Evolutionary conservation across 768 basidiomycete species (phyloP).

Genomic region (Hortiboletus campestris): DNA sequence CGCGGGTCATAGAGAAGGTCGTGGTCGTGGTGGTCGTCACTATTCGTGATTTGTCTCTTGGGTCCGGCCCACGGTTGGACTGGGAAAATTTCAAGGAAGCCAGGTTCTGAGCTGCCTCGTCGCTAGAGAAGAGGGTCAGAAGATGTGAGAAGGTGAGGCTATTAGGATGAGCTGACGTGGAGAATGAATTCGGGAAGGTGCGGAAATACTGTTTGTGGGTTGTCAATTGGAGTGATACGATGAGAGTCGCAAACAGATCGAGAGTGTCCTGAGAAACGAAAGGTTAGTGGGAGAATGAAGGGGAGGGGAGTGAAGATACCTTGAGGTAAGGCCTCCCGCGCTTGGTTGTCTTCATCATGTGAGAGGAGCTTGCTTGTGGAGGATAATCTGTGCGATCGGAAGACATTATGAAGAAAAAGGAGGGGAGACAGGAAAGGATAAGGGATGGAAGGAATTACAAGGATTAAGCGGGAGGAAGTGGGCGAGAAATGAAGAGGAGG

Average conservation of each 20-base stretch:
- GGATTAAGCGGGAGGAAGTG: slow-evolving; percentile 17
- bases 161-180: slow-evolving; percentile 64
- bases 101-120: slow-evolving; percentile 92
- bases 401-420: slow-evolving; percentile 35
- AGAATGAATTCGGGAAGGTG: slow-evolving; percentile 90
- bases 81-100: slow-evolving; percentile 98
- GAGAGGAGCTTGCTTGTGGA: slow-evolving; percentile 68
- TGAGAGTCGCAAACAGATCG: slow-evolving; percentile 94
- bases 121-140: slow-evolving; percentile 47
- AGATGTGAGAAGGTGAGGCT: slow-evolving; percentile 1
- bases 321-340: slow-evolving; percentile 92
- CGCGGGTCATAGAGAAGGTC: slow-evolving; percentile 98
- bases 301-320: slow-evolving; percentile 41
- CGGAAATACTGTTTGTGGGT: slow-evolving; percentile 97
- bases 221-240: slow-evolving; percentile 87
- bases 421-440: slow-evolving; percentile 7
- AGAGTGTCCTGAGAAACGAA: slow-evolving; percentile 75
- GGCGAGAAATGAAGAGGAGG: slow-evolving; percentile 31
- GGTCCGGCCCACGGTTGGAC: slow-evolving; percentile 97
- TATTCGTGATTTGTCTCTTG: slow-evolving; percentile 95
- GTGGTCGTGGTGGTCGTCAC: slow-evolving; percentile 99
- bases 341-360: slow-evolving; percentile 99
- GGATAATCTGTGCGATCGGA: slow-evolving; percentile 38
- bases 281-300: slow-evolving; percentile 7
- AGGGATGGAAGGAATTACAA: slow-evolving; percentile 23